phyloP scores from a whole-genome alignment of 805 yeast species.

The Kodamaea fukazawae region DNA sequence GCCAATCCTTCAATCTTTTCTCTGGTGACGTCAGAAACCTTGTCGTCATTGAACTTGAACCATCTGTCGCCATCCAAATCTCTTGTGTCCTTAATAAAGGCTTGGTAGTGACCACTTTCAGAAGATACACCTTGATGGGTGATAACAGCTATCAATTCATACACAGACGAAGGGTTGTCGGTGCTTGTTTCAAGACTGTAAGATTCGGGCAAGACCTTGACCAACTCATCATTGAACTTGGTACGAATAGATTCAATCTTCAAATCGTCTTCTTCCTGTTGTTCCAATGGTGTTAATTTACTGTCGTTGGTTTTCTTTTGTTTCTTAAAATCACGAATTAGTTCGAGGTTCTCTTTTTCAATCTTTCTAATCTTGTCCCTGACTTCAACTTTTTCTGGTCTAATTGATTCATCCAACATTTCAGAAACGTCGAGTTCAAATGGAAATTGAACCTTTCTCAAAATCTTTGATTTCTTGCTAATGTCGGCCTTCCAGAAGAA shows the following conservation, averaged over 20 bases:
- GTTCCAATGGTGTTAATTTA: constrained; percentile 49
- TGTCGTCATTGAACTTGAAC: constrained; percentile 96
- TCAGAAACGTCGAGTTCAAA: constrained; percentile 87
- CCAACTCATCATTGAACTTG: constrained; percentile 51
- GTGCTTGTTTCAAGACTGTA: constrained; percentile 40
- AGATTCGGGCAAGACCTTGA: constrained; percentile 40
- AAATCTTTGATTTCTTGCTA: constrained; percentile 84
- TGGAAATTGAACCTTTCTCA: constrained; percentile 93
- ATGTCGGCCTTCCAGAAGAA: constrained; percentile 96
- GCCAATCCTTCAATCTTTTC: constrained; percentile 82
- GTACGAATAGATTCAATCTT: constrained; percentile 46
- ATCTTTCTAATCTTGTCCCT: constrained; percentile 77
- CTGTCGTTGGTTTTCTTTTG: constrained; percentile 35
- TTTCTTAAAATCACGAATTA: constrained; percentile 70
- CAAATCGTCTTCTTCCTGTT: constrained; percentile 51
- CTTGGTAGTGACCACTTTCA: constrained; percentile 96
- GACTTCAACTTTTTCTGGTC: constrained; percentile 58
- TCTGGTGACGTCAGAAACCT: constrained; percentile 70
- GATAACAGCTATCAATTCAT: constrained; percentile 76
- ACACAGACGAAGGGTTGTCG: constrained; percentile 84
- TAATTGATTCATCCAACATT: constrained; percentile 75
- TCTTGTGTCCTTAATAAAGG: constrained; percentile 70
- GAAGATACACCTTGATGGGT: constrained; percentile 96
- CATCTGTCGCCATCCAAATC: constrained; percentile 71
- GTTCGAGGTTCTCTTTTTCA: constrained; percentile 71